Conservation (phyloP, 495 filamentous ascomycete genomes). For the Clavariopsis aquatica region DNA sequence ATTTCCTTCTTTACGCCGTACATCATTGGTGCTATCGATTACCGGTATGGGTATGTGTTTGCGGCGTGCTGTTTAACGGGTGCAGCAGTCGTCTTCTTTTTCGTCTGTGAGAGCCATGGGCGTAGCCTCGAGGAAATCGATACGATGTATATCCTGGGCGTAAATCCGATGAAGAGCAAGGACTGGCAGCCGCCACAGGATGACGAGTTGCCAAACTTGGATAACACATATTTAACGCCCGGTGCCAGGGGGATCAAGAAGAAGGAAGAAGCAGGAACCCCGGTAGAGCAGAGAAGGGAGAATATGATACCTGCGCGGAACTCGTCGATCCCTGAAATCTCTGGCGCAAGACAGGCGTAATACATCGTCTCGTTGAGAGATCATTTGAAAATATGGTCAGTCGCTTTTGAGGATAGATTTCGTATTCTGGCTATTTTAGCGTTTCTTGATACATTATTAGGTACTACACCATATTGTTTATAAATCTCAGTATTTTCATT, state of each 20-base stretch:
- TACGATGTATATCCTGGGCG: conserved; percentile 75
- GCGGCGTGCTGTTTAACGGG: conserved; percentile 67
- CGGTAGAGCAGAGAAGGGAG: conserved; percentile 10
- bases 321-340: neutral
- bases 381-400: neutral
- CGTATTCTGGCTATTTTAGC: neutral
- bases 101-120: conserved; percentile 70
- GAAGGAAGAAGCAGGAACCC: conserved; percentile 19
- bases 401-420: neutral
- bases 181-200: conserved; percentile 51
- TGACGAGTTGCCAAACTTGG: conserved; percentile 23
- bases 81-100: conserved; percentile 72
- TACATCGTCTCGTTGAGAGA: neutral
- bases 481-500: neutral
- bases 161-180: conserved; percentile 63
- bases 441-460: neutral
- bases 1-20: conserved; percentile 47
- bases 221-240: conserved; percentile 23
- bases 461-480: neutral
- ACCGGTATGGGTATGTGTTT: conserved; percentile 78
- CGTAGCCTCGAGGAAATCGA: conserved; percentile 78
- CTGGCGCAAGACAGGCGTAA: neutral
- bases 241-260: conserved; percentile 29
- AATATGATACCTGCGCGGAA: neutral
- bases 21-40: conserved; percentile 60